Base-by-base conservation (phyloP, 495 filamentous ascomycete species). In the Saxophila tyrrhenica region DNA sequence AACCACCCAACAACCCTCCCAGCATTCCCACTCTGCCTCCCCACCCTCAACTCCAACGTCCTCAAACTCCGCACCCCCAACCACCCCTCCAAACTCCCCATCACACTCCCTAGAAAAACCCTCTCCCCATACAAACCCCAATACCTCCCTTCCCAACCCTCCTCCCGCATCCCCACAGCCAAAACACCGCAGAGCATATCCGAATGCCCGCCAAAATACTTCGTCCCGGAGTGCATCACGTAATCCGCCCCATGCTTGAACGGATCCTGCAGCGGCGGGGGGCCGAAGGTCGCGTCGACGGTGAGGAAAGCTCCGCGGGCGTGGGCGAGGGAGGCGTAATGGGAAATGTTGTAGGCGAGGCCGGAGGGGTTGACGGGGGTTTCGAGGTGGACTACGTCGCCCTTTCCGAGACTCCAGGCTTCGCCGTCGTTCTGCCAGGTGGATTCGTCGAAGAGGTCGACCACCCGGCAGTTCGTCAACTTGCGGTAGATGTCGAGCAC, bases 161-260 rank as follows among this genome's bases (percentile, higher is more conserved):
- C 67, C 61, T 63, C 10, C n/a, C 58, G 29, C 1, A 69, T 70
- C 48, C 74, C 69, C 5, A 84, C 78, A 0, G 79, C 84, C 19
- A 96, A 72, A 19, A 94, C 83, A 13, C 92, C 92, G 60, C 85
- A 87, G 0, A 98, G 78, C 69, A 96, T 71, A 69, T 98, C 92
- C 57, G 80, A 85, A 69, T 98, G 92, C 0, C 92, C 92, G 19
- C 92, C 92, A 54, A 98, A 77, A 67, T 95, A 98, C 74, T 98
- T 98, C 9, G 89, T 92, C 13, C 87, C 92, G 21, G 76, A 81
- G 68, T 98, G 92, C 84, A 96, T 84, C 20, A 95, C 79, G 0
- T 87, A 67, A 67, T 96, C 89, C 2, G 83, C 86, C 53, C 89
- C 89, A 62, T 73, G 81, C 32, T 61, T 44, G 64, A 95, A 94